Percentiles rank a stretch among this genome's conserved stretches.
These are phyloP conservation scores for Diaporthe amygdali DNA, from an alignment of 2,329 filamentous ascomycete species.

Conservation along the genomic window DNA sequence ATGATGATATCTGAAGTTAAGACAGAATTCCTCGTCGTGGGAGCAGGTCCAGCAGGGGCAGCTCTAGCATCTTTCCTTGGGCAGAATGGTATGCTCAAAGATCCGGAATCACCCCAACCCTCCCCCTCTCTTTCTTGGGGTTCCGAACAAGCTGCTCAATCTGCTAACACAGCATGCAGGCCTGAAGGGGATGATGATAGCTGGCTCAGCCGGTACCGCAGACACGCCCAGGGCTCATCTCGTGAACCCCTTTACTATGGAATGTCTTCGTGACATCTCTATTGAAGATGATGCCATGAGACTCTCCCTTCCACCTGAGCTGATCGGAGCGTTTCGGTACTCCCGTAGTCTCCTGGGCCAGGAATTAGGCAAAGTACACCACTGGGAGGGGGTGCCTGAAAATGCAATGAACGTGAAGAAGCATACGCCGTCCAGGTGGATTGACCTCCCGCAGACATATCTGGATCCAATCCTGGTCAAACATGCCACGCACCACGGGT, in stretches of 20 bases:
- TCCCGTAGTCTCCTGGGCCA: conserved; percentile 44
- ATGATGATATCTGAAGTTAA: conserved; percentile 3
- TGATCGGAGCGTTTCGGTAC: conserved; percentile 44
- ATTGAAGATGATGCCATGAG: conserved; percentile 38
- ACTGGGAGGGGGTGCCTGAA: conserved; percentile 43
- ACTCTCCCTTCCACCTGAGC: conserved; percentile 34
- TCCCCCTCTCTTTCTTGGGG: background rate
- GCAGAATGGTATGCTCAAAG: conserved; percentile 13
- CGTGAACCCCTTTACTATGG: conserved; percentile 30
- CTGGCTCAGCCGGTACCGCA: conserved; percentile 10
- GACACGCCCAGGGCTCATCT: conserved; percentile 23
- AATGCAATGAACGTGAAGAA: conserved; percentile 39
- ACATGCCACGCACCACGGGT: conserved; percentile 42
- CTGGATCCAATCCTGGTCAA: conserved; percentile 49
- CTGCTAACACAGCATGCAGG: background rate
- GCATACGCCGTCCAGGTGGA: conserved; percentile 40
- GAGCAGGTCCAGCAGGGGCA: conserved; percentile 17
- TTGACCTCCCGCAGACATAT: conserved; percentile 42
- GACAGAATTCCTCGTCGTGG: conserved; percentile 26
- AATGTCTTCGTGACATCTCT: conserved; percentile 45
- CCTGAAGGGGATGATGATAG: conserved; percentile 17
- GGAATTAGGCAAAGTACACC: conserved; percentile 42
- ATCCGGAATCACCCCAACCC: background rate
- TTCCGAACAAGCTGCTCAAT: background rate
- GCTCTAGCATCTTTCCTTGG: conserved; percentile 21